phyloP scores from a whole-genome alignment of 176 grass and related monocot species.

The Ensete glaucum region DNA sequence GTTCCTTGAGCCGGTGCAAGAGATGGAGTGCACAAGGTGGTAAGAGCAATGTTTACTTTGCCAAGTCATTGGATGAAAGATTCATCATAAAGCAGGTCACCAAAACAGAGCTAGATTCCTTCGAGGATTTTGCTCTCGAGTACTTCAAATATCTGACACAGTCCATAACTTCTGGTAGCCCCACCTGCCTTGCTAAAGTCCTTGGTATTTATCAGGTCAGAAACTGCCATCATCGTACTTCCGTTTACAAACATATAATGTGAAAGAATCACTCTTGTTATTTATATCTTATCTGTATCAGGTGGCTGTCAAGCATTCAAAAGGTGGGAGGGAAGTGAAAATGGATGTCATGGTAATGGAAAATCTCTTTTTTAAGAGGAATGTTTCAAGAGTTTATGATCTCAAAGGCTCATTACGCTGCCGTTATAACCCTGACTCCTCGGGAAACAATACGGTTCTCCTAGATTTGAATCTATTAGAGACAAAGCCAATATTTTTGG shows the following conservation, averaged over 20 bases:
- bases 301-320: slow-evolving; percentile 63
- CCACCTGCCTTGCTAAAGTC: slow-evolving; percentile 77
- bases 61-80: slow-evolving; percentile 91
- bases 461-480: slow-evolving; percentile 91
- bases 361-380: slow-evolving; percentile 69
- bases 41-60: slow-evolving; percentile 98
- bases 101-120: slow-evolving; percentile 86
- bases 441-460: slow-evolving; percentile 72
- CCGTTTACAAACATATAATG: background rate
- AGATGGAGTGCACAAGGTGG: slow-evolving; percentile 85
- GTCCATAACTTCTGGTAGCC: slow-evolving; percentile 59
- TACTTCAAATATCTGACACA: slow-evolving; percentile 72
- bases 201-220: slow-evolving; percentile 89
- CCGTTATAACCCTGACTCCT: slow-evolving; percentile 70
- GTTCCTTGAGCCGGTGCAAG: slow-evolving; percentile 77
- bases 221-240: background rate
- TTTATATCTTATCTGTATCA: slow-evolving; percentile 26
- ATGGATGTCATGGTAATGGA: slow-evolving; percentile 97
- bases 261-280: background rate
- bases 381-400: slow-evolving; percentile 82
- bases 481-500: slow-evolving; percentile 78
- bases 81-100: slow-evolving; percentile 88
- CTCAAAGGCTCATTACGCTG: slow-evolving; percentile 79
- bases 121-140: slow-evolving; percentile 66
- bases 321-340: slow-evolving; percentile 73